These are phyloP conservation scores for Orbilia brochopaga DNA, from an alignment of 2,329 filamentous ascomycete species.

Conservation along the genomic window DNA sequence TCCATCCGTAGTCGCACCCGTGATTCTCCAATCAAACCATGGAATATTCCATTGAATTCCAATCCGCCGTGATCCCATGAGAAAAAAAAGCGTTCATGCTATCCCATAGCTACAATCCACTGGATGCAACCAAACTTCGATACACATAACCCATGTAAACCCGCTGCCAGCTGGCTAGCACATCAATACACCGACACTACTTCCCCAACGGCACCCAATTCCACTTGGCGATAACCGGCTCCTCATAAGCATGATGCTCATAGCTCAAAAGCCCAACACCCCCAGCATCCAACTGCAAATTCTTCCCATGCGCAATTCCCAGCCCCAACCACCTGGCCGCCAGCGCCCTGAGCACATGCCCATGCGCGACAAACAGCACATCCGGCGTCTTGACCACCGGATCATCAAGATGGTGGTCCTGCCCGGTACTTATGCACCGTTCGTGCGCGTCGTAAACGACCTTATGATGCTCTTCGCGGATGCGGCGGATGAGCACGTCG, in stretches of 20 bases:
- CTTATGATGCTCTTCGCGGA: slow-evolving; percentile 70
- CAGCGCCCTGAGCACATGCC: slow-evolving; percentile 85
- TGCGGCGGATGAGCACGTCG: slow-evolving; percentile 76
- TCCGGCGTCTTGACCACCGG: slow-evolving; percentile 62
- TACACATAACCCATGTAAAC: too few relatives aligned
- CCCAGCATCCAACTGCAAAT: slow-evolving; percentile 85
- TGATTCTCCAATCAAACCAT: too few relatives aligned
- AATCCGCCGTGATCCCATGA: too few relatives aligned
- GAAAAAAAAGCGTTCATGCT: too few relatives aligned
- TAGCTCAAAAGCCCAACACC: slow-evolving; percentile 74
- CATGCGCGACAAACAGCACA: slow-evolving; percentile 83
- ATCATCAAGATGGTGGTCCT: slow-evolving; percentile 58
- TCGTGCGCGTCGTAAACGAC: slow-evolving; percentile 65
- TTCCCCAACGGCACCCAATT: slow-evolving; percentile 47
- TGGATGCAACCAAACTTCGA: too few relatives aligned
- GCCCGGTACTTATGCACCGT: slow-evolving; percentile 56
- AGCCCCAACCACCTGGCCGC: slow-evolving; percentile 84
- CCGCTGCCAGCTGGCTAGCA: not conserved
- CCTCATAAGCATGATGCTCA: slow-evolving; percentile 76
- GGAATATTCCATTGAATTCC: too few relatives aligned
- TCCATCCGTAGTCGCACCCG: too few relatives aligned
- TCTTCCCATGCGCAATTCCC: slow-evolving; percentile 74
- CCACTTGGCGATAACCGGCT: slow-evolving; percentile 70
- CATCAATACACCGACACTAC: not conserved
- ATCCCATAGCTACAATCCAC: too few relatives aligned